Evolutionary conservation across 2,329 filamentous ascomycete species (phyloP).

Genomic region (Ceratocystis harringtonii): DNA sequence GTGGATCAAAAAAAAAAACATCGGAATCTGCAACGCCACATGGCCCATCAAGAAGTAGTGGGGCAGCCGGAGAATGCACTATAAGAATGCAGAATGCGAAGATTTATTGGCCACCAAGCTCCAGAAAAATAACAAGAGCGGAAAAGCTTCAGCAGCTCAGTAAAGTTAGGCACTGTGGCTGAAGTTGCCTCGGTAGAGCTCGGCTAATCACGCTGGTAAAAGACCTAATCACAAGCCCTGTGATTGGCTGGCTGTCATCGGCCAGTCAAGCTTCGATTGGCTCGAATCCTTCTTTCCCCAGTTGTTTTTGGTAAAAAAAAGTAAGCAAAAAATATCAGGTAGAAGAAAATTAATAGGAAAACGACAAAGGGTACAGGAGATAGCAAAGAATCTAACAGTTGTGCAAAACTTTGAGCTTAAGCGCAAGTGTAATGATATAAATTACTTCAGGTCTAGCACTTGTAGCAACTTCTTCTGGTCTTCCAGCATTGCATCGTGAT

Average conservation of each 20-base stretch:
- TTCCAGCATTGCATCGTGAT: not conserved
- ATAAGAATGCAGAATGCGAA: no score
- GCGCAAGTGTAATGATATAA: not conserved
- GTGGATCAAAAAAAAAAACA: not conserved
- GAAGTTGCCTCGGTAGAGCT: conserved; percentile 17
- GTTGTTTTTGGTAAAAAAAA: conserved; percentile 10
- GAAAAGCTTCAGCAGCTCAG: not conserved
- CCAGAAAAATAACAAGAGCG: not conserved
- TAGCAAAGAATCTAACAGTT: not conserved
- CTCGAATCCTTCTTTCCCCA: conserved; percentile 10
- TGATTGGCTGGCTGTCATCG: conserved; percentile 15
- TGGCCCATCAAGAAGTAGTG: no score
- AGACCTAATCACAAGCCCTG: conserved; percentile 11
- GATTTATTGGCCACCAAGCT: not conserved
- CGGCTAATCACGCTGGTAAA: conserved; percentile 15
- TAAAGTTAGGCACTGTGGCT: conserved; percentile 7
- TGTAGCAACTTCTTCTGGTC: not conserved
- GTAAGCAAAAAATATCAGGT: conserved; percentile 8
- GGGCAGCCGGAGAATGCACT: no score
- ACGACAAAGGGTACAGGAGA: not conserved
- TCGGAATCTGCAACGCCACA: conserved; percentile 3
- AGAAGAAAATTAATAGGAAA: not conserved
- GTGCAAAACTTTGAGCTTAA: not conserved
- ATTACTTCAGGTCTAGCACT: not conserved
- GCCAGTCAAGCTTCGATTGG: conserved; percentile 11